Conservation (phyloP, 208 protist species). For the Naegleria fowleri region DNA sequence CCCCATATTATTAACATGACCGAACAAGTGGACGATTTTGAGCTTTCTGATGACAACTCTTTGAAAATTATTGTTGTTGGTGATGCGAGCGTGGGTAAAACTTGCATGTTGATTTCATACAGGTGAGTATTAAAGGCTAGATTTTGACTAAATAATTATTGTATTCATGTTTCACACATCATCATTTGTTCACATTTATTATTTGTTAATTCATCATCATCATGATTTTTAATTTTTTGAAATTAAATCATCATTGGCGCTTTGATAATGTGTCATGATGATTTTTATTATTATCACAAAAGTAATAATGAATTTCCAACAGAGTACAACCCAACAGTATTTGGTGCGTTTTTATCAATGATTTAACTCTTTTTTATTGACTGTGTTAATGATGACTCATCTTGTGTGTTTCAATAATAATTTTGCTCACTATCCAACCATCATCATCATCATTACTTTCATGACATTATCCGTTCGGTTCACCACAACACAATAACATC, state of each 20-base stretch:
- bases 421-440: no score
- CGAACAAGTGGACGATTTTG: background rate
- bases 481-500: no score
- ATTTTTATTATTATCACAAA: background rate
- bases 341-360: background rate
- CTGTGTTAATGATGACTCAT: no score
- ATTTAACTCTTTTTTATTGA: no score
- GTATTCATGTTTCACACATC: background rate
- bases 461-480: no score
- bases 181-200: background rate
- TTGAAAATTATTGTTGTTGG: constrained; percentile 20
- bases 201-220: background rate
- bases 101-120: constrained; percentile 1
- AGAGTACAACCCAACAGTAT: constrained; percentile 20
- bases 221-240: no score
- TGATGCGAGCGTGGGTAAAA: constrained; percentile 8
- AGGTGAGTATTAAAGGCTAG: no score
- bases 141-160: background rate
- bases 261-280: background rate
- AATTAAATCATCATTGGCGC: no score
- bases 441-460: no score
- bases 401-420: no score
- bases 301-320: constrained; percentile 26
- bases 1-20: background rate
- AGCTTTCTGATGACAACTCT: background rate